phyloP scores from a whole-genome alignment of 257 asterid genomes.

The Jacaranda copaia region DNA sequence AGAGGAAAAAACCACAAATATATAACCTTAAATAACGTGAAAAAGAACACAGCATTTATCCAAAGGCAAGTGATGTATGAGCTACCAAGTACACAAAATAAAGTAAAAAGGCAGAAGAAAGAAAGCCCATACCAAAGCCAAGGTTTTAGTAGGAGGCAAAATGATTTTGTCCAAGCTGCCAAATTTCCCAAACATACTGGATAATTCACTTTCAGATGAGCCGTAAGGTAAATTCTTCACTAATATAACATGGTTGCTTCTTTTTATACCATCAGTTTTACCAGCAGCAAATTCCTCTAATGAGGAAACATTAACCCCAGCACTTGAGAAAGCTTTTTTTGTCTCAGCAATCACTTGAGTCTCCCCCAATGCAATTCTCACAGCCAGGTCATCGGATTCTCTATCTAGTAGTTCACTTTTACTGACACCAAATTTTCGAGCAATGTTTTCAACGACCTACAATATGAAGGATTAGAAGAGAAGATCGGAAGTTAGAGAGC shows the following conservation, averaged over 20 bases:
- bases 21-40: background rate
- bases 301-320: constrained; percentile 82
- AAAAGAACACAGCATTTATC: background rate
- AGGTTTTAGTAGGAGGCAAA: constrained; percentile 85
- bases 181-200: constrained; percentile 81
- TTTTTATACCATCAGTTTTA: constrained; percentile 72
- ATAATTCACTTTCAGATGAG: constrained; percentile 83
- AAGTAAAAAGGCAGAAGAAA: constrained; percentile 17
- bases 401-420: constrained; percentile 85
- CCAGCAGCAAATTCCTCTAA: constrained; percentile 85
- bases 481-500: constrained; percentile 32
- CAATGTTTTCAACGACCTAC: constrained; percentile 88
- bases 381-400: constrained; percentile 87
- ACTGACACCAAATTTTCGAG: constrained; percentile 86
- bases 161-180: constrained; percentile 87
- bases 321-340: constrained; percentile 78
- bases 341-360: constrained; percentile 95
- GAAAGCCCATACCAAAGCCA: constrained; percentile 80
- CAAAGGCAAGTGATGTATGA: constrained; percentile 7
- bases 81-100: constrained; percentile 12
- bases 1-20: background rate
- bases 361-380: constrained; percentile 89
- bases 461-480: constrained; percentile 36
- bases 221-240: constrained; percentile 94
- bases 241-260: constrained; percentile 91